Conservation (phyloP, 106 monocot species). For the Cymbidium sinense region DNA sequence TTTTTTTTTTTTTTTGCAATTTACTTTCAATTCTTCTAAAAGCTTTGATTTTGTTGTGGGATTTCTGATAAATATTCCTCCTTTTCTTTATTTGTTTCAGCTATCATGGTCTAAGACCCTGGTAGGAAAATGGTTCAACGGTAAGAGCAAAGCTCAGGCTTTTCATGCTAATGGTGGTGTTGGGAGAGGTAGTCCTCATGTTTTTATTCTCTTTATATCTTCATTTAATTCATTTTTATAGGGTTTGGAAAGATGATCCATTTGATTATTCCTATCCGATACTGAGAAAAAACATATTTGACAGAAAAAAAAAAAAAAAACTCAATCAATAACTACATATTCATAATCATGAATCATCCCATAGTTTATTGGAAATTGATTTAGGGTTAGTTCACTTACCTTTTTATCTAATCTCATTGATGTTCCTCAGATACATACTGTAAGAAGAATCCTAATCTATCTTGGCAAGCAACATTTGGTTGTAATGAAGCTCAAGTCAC, state of each 20-base stretch:
- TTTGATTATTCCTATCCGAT: too few species aligned
- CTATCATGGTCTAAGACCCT: conserved; percentile 29
- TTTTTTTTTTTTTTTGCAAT: not conserved
- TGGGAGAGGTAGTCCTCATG: not conserved
- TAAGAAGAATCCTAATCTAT: conserved; percentile 34
- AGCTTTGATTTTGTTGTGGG: not conserved
- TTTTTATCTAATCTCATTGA: not conserved
- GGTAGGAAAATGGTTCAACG: conserved; percentile 29
- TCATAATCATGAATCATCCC: not conserved
- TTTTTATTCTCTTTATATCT: not conserved
- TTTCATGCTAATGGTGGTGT: conserved; percentile 20
- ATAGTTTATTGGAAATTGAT: not conserved
- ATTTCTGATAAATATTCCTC: not conserved
- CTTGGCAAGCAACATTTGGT: conserved; percentile 33
- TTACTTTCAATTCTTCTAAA: not conserved
- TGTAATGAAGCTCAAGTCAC: conserved; percentile 48
- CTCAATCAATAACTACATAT: not conserved
- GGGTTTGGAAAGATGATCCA: not conserved
- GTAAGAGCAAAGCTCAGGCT: conserved; percentile 21
- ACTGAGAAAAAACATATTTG: too few species aligned
- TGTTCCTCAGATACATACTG: conserved; percentile 34
- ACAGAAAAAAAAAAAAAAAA: too few species aligned
- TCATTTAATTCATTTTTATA: not conserved
- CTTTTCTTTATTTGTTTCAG: conserved; percentile 7
- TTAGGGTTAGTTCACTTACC: not conserved